Evolutionary conservation across 148 eudicot species (phyloP).

Genomic region (Linanthus parryae): DNA sequence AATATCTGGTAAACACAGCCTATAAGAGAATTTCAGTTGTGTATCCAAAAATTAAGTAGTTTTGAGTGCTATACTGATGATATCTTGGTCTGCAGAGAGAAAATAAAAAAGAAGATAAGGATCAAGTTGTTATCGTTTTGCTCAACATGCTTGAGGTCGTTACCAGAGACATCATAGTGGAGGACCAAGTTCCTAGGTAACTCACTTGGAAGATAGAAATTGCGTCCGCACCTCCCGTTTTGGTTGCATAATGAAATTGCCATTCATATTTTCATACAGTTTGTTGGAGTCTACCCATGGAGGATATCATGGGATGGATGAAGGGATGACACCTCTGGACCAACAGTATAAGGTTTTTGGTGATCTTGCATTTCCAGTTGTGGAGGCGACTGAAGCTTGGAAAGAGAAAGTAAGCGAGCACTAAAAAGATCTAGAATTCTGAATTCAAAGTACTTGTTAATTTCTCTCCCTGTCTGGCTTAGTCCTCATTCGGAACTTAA

Average conservation of each 20-base stretch:
- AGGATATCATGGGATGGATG: constrained; percentile 40
- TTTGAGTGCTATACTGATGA: too few species aligned
- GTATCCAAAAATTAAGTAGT: too few species aligned
- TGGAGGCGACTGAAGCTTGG: constrained; percentile 55
- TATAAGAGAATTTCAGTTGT: too few species aligned
- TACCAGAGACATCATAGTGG: constrained; percentile 62
- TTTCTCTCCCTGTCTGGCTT: background rate
- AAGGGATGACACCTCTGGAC: constrained; percentile 45
- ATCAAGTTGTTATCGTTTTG: constrained; percentile 46
- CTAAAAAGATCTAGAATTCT: background rate
- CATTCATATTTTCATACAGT: constrained; percentile 19
- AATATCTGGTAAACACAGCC: constrained; percentile 37
- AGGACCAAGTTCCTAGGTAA: constrained; percentile 46
- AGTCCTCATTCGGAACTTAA: too few species aligned
- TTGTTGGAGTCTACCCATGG: constrained; percentile 56
- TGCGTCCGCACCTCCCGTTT: background rate
- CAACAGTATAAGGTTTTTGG: constrained; percentile 41
- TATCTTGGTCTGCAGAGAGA: constrained; percentile 29
- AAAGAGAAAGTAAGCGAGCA: constrained; percentile 44
- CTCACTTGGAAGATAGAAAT: constrained; percentile 1
- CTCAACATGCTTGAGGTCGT: constrained; percentile 65
- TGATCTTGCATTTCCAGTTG: constrained; percentile 46
- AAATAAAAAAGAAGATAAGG: constrained; percentile 51
- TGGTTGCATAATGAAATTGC: constrained; percentile 8
- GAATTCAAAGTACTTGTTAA: background rate